Conservation (phyloP, 352 stramenopile species). For the Phytophthora pinifolia region DNA sequence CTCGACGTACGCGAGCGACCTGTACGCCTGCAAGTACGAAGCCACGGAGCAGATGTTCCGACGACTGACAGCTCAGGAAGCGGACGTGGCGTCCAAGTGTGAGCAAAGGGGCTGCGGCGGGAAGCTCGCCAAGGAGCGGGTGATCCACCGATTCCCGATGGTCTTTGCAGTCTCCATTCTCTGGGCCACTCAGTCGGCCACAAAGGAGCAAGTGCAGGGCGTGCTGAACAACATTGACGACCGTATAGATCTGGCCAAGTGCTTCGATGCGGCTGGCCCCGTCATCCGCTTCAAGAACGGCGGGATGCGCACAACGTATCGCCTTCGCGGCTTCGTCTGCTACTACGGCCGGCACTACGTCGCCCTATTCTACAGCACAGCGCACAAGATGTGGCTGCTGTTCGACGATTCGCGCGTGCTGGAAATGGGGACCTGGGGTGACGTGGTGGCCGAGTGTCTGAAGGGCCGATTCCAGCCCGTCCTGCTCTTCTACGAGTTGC, state of each 20-base stretch:
- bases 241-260: constrained; percentile 71
- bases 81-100: constrained; percentile 56
- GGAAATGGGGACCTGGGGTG: constrained; percentile 73
- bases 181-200: constrained; percentile 72
- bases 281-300: constrained; percentile 73
- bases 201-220: constrained; percentile 73
- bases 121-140: constrained; percentile 72
- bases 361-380: constrained; percentile 82
- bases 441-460: constrained; percentile 74
- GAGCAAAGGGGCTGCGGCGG: constrained; percentile 55
- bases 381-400: constrained; percentile 86
- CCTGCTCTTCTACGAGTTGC: constrained; percentile 83
- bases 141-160: constrained; percentile 85
- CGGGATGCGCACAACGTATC: constrained; percentile 73
- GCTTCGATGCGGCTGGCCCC: constrained; percentile 67
- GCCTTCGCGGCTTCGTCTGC: constrained; percentile 79
- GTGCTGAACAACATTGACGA: constrained; percentile 67
- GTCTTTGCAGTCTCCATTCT: constrained; percentile 85
- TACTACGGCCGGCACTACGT: constrained; percentile 88
- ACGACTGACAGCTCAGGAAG: constrained; percentile 51
- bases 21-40: constrained; percentile 60
- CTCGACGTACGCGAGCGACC: constrained; percentile 76
- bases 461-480: constrained; percentile 85
- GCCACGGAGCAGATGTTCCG: constrained; percentile 77
- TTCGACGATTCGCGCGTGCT: constrained; percentile 83